Percentiles rank a stretch among this genome's conserved stretches.
phyloP scores from a whole-genome alignment of 2,329 filamentous ascomycete genomes.

The Penicillium sp. region DNA sequence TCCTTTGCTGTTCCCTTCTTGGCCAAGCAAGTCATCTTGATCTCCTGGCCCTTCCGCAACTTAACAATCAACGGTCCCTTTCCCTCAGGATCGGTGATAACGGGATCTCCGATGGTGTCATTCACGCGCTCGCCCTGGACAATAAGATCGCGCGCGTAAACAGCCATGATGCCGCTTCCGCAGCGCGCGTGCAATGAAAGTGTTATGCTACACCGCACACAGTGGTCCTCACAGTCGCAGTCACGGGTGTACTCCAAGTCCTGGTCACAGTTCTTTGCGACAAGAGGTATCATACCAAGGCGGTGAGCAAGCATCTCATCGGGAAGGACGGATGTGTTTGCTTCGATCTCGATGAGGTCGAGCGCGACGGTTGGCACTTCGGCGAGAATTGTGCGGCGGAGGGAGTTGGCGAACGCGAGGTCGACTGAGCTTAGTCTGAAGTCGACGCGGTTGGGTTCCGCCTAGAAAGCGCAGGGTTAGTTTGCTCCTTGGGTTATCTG shows the following conservation, averaged over 20 bases:
- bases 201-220: conserved; percentile 85
- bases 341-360: conserved; percentile 88
- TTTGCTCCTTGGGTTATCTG: background rate
- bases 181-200: conserved; percentile 84
- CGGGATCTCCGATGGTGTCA: conserved; percentile 73
- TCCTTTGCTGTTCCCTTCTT: conserved; percentile 99
- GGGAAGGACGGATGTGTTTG: conserved; percentile 91
- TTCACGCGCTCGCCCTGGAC: conserved; percentile 70
- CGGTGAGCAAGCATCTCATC: conserved; percentile 96
- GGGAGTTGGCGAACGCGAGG: conserved; percentile 86
- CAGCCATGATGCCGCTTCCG: conserved; percentile 83
- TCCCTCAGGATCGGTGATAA: conserved; percentile 79
- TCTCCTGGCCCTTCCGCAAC: conserved; percentile 82
- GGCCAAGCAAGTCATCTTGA: conserved; percentile 87
- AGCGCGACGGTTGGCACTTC: conserved; percentile 95
- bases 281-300: conserved; percentile 84
- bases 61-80: conserved; percentile 87
- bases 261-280: conserved; percentile 78
- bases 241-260: conserved; percentile 84
- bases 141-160: conserved; percentile 87
- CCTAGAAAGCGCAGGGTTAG: conserved; percentile 52
- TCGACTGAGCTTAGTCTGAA: conserved; percentile 90
- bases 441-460: conserved; percentile 77
- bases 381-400: conserved; percentile 86
- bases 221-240: conserved; percentile 95